These are phyloP conservation scores for Starmera caribaea DNA, from an alignment of 805 yeast genomes.

Conservation along the genomic window DNA sequence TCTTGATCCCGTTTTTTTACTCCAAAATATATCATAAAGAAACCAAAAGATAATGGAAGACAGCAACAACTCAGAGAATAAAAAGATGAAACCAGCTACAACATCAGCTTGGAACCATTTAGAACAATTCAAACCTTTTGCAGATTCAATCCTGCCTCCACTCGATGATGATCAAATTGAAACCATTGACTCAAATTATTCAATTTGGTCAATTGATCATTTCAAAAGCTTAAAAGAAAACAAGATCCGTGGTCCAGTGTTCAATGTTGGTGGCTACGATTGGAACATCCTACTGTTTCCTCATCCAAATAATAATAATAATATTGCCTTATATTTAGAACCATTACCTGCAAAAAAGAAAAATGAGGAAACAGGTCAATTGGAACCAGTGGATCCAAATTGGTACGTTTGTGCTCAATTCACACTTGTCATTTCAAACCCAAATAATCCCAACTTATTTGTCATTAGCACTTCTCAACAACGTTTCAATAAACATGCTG, in stretches of 20 bases:
- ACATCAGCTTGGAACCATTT: neutral
- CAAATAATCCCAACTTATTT: slow-evolving; percentile 53
- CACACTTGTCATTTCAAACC: slow-evolving; percentile 77
- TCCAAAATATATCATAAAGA: no score
- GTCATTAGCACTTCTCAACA: slow-evolving; percentile 61
- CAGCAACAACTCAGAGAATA: slow-evolving; percentile 1
- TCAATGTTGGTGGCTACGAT: slow-evolving; percentile 49
- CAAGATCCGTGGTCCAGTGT: slow-evolving; percentile 30
- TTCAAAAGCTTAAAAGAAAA: slow-evolving; percentile 16
- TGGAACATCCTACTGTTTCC: slow-evolving; percentile 76
- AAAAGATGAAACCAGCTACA: slow-evolving; percentile 3
- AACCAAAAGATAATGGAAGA: no score
- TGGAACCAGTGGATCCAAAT: slow-evolving; percentile 29
- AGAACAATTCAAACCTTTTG: slow-evolving; percentile 9
- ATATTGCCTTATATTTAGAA: slow-evolving; percentile 70
- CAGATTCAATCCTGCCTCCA: slow-evolving; percentile 14
- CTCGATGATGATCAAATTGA: slow-evolving; percentile 22
- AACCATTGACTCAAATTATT: slow-evolving; percentile 16
- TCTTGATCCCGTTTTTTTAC: no score
- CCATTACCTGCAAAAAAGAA: slow-evolving; percentile 38
- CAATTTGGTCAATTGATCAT: slow-evolving; percentile 31
- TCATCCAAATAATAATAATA: slow-evolving; percentile 51
- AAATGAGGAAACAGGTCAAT: slow-evolving; percentile 20
- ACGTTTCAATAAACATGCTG: slow-evolving; percentile 63
- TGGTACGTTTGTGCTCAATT: slow-evolving; percentile 94